Evolutionary conservation across 345 rosid species (phyloP), one percentile per base, ranked within the genome.

Genomic region (Populus nigra): DNA sequence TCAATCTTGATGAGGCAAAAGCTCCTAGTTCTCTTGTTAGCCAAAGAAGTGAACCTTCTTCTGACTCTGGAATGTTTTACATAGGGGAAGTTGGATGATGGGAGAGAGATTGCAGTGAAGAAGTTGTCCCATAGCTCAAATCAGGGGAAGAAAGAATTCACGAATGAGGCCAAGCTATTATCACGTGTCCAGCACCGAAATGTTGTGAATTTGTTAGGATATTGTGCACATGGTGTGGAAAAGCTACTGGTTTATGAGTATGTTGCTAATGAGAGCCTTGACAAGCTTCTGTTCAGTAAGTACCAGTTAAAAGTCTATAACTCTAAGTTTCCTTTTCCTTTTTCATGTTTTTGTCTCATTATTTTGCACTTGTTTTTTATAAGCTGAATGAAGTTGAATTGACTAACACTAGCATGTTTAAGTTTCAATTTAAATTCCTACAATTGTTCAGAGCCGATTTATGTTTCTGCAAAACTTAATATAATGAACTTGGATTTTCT

Each of bases 31-130:
- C 16, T 41, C 49, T 76, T 67, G 72, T 41, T 68, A n/a, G 75
- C 31, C 22, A 80, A 71, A 38, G 39, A 23, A 72, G 76, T 39
- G 5, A 71, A 33, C 45, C 63, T 76, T 15, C 59, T 69, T 70
- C 53, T 68, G 75, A 45, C 65, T 57, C 36, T n/a, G 70, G 25
- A 76, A 16, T 76, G 43, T 61, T 81, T 76, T 83, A 53, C 62
- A 29, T 76, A 96, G 97, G 99, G 99, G 39, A 92, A 83, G 81
- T 83, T 96, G 81, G 78, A 79, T 77, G 97, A 92, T 76, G 99
- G 99, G 63, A 91, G 97, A 82, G 96, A 91, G n/a, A 87, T 96
- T 80, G 99, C 99, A 5, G 99, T 96, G 83, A 96, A 96, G 93
- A 94, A 87, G 86, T 79, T 96, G 72, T 87, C 99, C 49, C 89